Conservation (phyloP, 495 filamentous ascomycete genomes). For the Penicillium malachiteum region DNA sequence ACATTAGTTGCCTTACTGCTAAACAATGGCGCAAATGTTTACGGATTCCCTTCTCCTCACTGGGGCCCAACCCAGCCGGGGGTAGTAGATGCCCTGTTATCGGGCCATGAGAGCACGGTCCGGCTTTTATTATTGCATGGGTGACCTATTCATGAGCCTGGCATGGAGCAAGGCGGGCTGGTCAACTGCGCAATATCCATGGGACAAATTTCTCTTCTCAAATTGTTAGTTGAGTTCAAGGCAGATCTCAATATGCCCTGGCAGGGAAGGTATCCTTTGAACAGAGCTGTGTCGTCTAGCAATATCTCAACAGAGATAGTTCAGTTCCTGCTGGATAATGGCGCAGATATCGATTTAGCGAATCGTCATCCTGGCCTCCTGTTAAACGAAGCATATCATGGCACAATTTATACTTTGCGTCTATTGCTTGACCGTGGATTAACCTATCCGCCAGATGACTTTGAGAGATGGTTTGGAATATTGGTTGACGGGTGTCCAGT, state of each 20-base stretch:
- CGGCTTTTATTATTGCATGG: background rate
- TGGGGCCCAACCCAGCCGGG: background rate
- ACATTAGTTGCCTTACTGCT: background rate
- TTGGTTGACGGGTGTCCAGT: background rate
- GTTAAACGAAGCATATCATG: background rate
- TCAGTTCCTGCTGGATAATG: background rate
- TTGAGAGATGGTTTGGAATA: background rate
- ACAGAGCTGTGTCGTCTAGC: background rate
- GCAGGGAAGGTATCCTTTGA: background rate
- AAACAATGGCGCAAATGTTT: background rate
- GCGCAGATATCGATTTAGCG: background rate
- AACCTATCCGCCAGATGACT: background rate
- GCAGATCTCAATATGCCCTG: background rate
- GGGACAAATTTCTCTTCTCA: background rate
- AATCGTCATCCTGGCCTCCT: background rate
- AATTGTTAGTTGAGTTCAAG: background rate
- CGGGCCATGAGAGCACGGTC: constrained; percentile 2
- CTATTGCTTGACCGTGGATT: background rate
- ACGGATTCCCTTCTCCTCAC: background rate
- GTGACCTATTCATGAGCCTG: background rate
- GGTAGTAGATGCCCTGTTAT: background rate
- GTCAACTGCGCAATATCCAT: background rate
- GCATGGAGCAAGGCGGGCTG: background rate
- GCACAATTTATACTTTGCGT: background rate
- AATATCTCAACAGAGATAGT: background rate